Percentiles rank a stretch among this genome's conserved stretches.
Conservation (phyloP, 495 filamentous ascomycete species). For the Aspergillus kassunensis region DNA sequence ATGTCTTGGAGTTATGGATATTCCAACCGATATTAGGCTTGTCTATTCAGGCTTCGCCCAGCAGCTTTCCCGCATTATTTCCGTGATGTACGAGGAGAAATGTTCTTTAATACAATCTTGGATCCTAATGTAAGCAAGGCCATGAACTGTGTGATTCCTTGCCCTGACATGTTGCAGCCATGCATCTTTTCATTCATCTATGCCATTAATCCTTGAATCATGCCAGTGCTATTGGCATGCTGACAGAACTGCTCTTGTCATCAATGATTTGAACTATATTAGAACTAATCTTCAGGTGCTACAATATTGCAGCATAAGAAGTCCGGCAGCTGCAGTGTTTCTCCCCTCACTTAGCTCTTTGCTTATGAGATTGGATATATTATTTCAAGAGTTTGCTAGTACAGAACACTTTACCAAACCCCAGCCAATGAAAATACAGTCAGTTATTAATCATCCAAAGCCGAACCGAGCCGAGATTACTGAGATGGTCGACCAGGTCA, state of each 20-base stretch:
- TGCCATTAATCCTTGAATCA: too few species aligned
- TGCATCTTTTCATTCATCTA: not conserved
- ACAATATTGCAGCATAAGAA: not conserved
- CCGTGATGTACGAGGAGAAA: not conserved
- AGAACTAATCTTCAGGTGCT: not conserved
- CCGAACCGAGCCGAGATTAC: too few species aligned
- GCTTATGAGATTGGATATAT: too few species aligned
- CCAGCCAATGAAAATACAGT: too few species aligned
- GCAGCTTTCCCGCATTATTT: not conserved
- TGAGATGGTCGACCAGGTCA: too few species aligned
- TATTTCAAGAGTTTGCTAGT: too few species aligned
- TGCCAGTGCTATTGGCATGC: too few species aligned
- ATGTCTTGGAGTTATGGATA: not conserved
- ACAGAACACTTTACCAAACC: too few species aligned
- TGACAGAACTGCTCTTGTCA: not conserved
- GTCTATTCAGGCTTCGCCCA: not conserved
- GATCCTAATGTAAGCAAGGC: not conserved
- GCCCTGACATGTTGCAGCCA: not conserved
- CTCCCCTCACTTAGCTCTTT: too few species aligned
- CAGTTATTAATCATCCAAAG: too few species aligned
- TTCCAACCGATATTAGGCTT: not conserved
- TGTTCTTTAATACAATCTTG: not conserved
- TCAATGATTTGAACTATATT: not conserved
- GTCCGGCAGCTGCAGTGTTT: too few species aligned
- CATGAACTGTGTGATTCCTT: too few species aligned